These are phyloP conservation scores for Maudiozyma bulderi DNA, from an alignment of 805 yeast genomes.

Conservation along the genomic window DNA sequence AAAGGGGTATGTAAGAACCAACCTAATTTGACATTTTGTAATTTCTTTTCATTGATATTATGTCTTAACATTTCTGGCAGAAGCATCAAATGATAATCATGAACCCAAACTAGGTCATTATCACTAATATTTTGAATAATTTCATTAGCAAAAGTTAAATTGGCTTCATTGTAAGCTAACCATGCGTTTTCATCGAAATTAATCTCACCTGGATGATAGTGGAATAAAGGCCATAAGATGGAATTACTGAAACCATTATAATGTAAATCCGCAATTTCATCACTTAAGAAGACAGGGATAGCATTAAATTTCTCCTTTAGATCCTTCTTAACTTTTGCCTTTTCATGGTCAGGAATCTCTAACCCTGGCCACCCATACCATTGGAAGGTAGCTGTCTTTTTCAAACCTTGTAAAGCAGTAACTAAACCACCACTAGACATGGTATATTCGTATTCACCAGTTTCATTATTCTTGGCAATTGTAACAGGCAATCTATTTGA, in stretches of 20 bases:
- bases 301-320: slow-evolving; percentile 73
- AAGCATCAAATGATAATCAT: slow-evolving; percentile 94
- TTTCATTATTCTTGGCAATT: slow-evolving; percentile 47
- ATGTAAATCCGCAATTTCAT: slow-evolving; percentile 88
- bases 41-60: slow-evolving; percentile 37
- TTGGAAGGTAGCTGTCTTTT: slow-evolving; percentile 72
- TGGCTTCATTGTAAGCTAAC: slow-evolving; percentile 96
- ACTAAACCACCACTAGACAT: slow-evolving; percentile 98
- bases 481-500: slow-evolving; percentile 95
- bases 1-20: slow-evolving; percentile 96
- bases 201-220: slow-evolving; percentile 98
- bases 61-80: slow-evolving; percentile 79
- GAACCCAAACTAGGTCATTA: slow-evolving; percentile 92
- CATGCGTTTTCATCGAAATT: slow-evolving; percentile 95
- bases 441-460: slow-evolving; percentile 63
- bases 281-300: slow-evolving; percentile 79
- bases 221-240: slow-evolving; percentile 95
- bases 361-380: slow-evolving; percentile 99
- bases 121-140: slow-evolving; percentile 64
- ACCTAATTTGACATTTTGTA: slow-evolving; percentile 64
- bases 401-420: slow-evolving; percentile 87
- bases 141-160: slow-evolving; percentile 65
- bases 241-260: slow-evolving; percentile 94
- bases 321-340: slow-evolving; percentile 57
- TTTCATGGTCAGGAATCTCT: slow-evolving; percentile 73